Percentiles rank a stretch among this genome's conserved stretches.
phyloP scores from a whole-genome alignment of 2,329 filamentous ascomycete genomes.

The Magnaporthiopsis incrustans region DNA sequence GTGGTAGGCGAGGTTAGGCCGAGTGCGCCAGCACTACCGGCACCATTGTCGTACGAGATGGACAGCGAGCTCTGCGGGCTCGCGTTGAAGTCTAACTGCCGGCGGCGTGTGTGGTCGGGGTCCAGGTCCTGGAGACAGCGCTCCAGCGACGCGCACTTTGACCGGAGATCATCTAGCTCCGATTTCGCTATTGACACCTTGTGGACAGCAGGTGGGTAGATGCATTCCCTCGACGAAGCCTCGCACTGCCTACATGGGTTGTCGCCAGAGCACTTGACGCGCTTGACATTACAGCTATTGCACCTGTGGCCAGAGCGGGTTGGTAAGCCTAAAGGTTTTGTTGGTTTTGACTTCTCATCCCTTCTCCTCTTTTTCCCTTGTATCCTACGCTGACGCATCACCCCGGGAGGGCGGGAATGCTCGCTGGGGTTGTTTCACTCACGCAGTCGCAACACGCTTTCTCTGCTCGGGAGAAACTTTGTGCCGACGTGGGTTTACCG shows the following conservation, averaged over 20 bases:
- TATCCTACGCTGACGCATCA: background rate
- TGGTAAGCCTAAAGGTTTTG: background rate
- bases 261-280: conserved; percentile 44
- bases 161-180: conserved; percentile 33
- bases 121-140: conserved; percentile 27
- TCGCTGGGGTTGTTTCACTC: conserved; percentile 18
- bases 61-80: conserved; percentile 7
- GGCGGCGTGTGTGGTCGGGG: conserved; percentile 26
- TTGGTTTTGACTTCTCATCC: background rate
- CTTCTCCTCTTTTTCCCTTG: background rate
- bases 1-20: conserved; percentile 3
- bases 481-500: conserved; percentile 41
- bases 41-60: background rate
- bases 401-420: background rate
- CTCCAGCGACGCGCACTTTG: conserved; percentile 32
- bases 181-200: conserved; percentile 33
- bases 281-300: conserved; percentile 44
- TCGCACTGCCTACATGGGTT: conserved; percentile 38
- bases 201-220: conserved; percentile 36
- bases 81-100: conserved; percentile 22
- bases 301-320: conserved; percentile 27
- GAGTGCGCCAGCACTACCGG: background rate
- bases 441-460: conserved; percentile 42
- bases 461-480: conserved; percentile 38
- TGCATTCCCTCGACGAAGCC: conserved; percentile 34